Base-by-base conservation (phyloP, 495 filamentous ascomycete species). In the Aspergillus homomorphus region DNA sequence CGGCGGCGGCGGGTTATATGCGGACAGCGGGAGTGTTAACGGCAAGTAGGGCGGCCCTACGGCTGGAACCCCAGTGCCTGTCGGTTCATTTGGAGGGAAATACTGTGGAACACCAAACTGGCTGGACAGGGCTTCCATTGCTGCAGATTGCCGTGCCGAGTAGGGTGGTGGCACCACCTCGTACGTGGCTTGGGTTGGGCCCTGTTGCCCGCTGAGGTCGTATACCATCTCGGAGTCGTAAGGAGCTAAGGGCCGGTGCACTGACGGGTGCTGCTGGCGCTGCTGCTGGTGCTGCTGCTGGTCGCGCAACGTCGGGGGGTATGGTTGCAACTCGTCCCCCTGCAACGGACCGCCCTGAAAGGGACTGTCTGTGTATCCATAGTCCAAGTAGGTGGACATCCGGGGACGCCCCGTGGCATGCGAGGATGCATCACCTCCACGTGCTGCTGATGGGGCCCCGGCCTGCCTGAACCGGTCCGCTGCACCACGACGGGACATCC, bases 121-220 rank as follows among this genome's bases (percentile, higher is more conserved):
- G 60, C 84, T 82, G 57, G 87, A 78, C 69, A 94, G 80, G 68
- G 90, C 85, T 63, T 94, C 90, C 66, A 96, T 81, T 45, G 84
- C 84, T 84, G 90, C 86, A 78, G 86, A 83, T 63, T 89, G 90
- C 78, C 90, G 88, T 67, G 85, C 78, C 60, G 65, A 78, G 75
- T 91, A 96, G 72, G 88, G 89, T 76, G 89, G 83, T 76, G 89
- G 83, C 73, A 86, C 84, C 62, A 86, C 77, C 72, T 91, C 88
- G 77, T 96, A 96, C 60, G 87, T 82, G 58, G 81, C 78, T 66
- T 79, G 84, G 70, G 84, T 77, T 64, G 87, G 75, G 64, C 79
- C 78, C 64, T 86, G 81, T 74, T 89, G 87, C 10, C 33, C 33
- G 71, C 81, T 78, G 57, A 92, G 85, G 75, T 85, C 87, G 77